These are phyloP conservation scores for Veloboletus limbatus DNA, from an alignment of 1,284 basidiomycete species.

Conservation along the genomic window DNA sequence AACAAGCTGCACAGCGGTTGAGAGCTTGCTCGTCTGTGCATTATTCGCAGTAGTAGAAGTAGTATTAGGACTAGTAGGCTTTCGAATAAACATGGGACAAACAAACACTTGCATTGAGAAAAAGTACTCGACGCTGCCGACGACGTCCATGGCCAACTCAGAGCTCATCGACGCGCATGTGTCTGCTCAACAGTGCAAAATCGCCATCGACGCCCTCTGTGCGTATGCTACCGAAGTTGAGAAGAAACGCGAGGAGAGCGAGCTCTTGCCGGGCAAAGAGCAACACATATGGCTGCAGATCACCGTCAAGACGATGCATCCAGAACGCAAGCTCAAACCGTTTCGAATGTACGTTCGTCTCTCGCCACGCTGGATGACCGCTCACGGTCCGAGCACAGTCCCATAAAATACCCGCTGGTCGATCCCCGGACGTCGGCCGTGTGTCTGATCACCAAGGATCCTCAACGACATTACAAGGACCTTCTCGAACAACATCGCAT, in stretches of 20 bases:
- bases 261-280: slow-evolving; percentile 78
- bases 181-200: slow-evolving; percentile 68
- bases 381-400: slow-evolving; percentile 42
- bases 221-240: slow-evolving; percentile 65
- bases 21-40: slow-evolving; percentile 50
- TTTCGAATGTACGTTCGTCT: slow-evolving; percentile 67
- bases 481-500: slow-evolving; percentile 76
- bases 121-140: too few relatives aligned
- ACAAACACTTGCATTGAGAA: slow-evolving; percentile 25
- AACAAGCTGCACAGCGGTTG: slow-evolving; percentile 78
- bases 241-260: slow-evolving; percentile 63
- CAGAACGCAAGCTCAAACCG: slow-evolving; percentile 79
- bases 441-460: slow-evolving; percentile 94
- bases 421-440: slow-evolving; percentile 78
- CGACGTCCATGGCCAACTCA: slow-evolving; percentile 45
- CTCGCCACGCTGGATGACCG: not conserved
- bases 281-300: slow-evolving; percentile 85
- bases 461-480: slow-evolving; percentile 95
- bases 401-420: slow-evolving; percentile 77
- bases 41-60: too few relatives aligned
- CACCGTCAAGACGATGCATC: slow-evolving; percentile 76
- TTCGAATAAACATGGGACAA: slow-evolving; percentile 23
- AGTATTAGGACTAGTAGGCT: not conserved
- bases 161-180: slow-evolving; percentile 69
- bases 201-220: slow-evolving; percentile 76